phyloP scores from a whole-genome alignment of 2,329 filamentous ascomycete species.

The Diaporthe sp. region DNA sequence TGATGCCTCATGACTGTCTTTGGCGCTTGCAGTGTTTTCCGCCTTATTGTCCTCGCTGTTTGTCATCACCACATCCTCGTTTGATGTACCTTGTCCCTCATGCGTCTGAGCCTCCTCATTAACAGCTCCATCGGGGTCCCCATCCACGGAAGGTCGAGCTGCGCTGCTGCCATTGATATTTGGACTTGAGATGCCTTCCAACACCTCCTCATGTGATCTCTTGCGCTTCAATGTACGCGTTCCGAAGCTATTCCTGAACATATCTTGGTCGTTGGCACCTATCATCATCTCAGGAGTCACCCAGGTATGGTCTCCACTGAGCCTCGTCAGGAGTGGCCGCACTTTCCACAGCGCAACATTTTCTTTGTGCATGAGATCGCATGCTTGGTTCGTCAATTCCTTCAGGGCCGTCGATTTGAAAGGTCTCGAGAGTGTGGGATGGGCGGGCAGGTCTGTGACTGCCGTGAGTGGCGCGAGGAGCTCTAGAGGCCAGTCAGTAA shows the following conservation, averaged over 20 bases:
- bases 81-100: background rate
- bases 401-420: slow-evolving; percentile 80
- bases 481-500: slow-evolving; percentile 57
- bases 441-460: slow-evolving; percentile 77
- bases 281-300: slow-evolving; percentile 69
- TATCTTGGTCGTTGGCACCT: slow-evolving; percentile 63
- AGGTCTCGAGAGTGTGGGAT: slow-evolving; percentile 79
- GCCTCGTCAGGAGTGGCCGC: slow-evolving; percentile 76
- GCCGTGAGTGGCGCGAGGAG: slow-evolving; percentile 81
- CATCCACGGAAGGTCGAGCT: slow-evolving; percentile 36
- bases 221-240: slow-evolving; percentile 46
- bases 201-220: slow-evolving; percentile 8
- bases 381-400: slow-evolving; percentile 75
- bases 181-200: slow-evolving; percentile 29
- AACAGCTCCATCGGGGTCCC: background rate
- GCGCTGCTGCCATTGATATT: slow-evolving; percentile 28
- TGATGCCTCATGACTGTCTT: slow-evolving; percentile 1
- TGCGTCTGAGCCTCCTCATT: background rate
- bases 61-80: slow-evolving; percentile 39
- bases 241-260: slow-evolving; percentile 62
- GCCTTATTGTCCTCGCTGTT: slow-evolving; percentile 30
- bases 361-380: slow-evolving; percentile 79
- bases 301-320: slow-evolving; percentile 81
- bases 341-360: slow-evolving; percentile 78
- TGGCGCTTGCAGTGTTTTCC: slow-evolving; percentile 19